A percentile compares a stretch with the other conserved stretches of the same genome.
Conservation (phyloP, 75 land plant species). For the Cryptomeria japonica region DNA sequence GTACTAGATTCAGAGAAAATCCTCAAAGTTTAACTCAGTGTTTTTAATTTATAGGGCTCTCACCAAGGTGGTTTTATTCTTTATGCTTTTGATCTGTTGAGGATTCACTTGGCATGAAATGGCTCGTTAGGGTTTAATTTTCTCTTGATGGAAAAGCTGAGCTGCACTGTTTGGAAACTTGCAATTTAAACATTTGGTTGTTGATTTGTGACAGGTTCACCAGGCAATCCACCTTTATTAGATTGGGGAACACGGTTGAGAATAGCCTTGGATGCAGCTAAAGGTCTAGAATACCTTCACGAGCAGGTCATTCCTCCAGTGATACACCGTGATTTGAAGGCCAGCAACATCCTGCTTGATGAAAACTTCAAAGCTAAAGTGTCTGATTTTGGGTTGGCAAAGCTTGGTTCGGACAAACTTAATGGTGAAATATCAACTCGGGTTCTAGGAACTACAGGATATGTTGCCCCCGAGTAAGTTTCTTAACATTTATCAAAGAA, state of each 20-base stretch:
- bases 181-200: background rate
- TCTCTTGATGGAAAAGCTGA: background rate
- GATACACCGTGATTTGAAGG: constrained; percentile 83
- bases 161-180: background rate
- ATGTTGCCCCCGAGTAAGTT: constrained; percentile 80
- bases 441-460: constrained; percentile 77
- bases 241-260: constrained; percentile 70
- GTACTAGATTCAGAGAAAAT: background rate
- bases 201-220: background rate
- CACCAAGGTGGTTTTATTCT: background rate
- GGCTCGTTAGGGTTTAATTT: background rate
- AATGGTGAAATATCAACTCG: constrained; percentile 68
- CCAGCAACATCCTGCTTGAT: constrained; percentile 69
- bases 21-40: background rate
- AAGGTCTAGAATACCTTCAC: constrained; percentile 75
- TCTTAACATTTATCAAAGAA: background rate
- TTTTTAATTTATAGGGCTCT: background rate
- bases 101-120: background rate
- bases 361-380: constrained; percentile 76
- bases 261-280: constrained; percentile 79
- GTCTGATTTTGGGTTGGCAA: constrained; percentile 82
- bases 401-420: constrained; percentile 76
- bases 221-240: constrained; percentile 24
- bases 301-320: constrained; percentile 64
- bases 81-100: background rate